Percentiles rank a stretch among this genome's conserved stretches.
Evolutionary conservation across 2,329 filamentous ascomycete species (phyloP).

Genomic region (Plenodomus tracheiphilus): DNA sequence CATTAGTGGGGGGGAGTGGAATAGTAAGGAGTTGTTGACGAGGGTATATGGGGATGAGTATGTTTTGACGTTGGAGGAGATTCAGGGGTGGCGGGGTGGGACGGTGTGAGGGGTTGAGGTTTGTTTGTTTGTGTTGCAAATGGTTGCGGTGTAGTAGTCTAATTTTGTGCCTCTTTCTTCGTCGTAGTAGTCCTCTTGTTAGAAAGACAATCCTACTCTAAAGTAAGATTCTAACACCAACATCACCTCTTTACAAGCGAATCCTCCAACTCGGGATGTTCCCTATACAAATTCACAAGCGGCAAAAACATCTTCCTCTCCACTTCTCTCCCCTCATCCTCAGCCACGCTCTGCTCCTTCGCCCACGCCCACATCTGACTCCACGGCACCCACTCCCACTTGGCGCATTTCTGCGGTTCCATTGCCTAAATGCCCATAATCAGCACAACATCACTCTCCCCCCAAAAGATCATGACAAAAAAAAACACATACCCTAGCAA

Average conservation of each 20-base stretch:
- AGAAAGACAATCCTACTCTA: too few relatives aligned
- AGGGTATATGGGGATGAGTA: slow-evolving; percentile 36
- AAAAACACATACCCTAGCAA: slow-evolving; percentile 61
- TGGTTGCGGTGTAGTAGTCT: too few relatives aligned
- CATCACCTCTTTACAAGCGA: slow-evolving; percentile 15
- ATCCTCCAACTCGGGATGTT: slow-evolving; percentile 34
- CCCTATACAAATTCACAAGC: slow-evolving; percentile 50
- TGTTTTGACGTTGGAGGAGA: slow-evolving; percentile 34
- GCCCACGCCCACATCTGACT: slow-evolving; percentile 48
- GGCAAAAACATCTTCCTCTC: slow-evolving; percentile 52
- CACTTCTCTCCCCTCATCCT: slow-evolving; percentile 26
- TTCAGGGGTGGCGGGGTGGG: slow-evolving; percentile 25
- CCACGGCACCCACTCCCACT: slow-evolving; percentile 60
- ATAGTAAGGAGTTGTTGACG: slow-evolving; percentile 47
- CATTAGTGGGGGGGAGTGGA: slow-evolving; percentile 49
- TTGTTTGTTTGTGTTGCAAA: background rate
- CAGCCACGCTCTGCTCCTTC: slow-evolving; percentile 35
- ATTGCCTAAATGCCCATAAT: too few relatives aligned
- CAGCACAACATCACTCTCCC: too few relatives aligned
- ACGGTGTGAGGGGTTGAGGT: background rate
- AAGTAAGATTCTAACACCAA: too few relatives aligned
- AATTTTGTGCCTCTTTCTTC: too few relatives aligned
- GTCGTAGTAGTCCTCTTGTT: too few relatives aligned
- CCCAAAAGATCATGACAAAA: too few relatives aligned
- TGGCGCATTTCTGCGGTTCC: slow-evolving; percentile 59